Conservation (phyloP, 2,329 filamentous ascomycete species). For the Neocucurbitaria cava region DNA sequence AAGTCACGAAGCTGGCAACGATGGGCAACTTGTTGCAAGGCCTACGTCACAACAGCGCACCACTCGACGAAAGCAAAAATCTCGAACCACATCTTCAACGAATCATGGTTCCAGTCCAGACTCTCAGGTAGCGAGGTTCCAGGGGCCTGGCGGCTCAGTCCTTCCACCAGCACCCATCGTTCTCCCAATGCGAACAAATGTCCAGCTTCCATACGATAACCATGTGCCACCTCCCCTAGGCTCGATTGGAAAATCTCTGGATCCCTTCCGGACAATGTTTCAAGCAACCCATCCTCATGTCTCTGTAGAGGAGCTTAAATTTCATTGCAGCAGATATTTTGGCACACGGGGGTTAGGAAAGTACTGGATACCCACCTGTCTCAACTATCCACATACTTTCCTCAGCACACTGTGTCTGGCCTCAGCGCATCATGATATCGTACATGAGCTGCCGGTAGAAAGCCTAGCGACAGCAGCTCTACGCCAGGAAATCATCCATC, state of each 20-base stretch:
- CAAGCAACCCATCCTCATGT: conserved; percentile 37
- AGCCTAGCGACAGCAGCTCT: conserved; percentile 41
- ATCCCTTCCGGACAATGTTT: conserved; percentile 47
- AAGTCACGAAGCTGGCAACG: conserved; percentile 16
- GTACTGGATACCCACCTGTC: conserved; percentile 45
- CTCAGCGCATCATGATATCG: conserved; percentile 42
- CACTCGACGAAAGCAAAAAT: conserved; percentile 5
- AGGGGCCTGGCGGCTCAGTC: conserved; percentile 15
- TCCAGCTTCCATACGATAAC: conserved; percentile 29
- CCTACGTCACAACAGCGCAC: not conserved
- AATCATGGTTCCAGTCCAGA: conserved; percentile 8
- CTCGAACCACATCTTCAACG: conserved; percentile 8
- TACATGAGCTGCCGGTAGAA: conserved; percentile 28
- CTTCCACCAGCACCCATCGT: conserved; percentile 33
- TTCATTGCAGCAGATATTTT: conserved; percentile 43
- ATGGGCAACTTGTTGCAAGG: conserved; percentile 9
- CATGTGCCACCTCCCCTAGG: conserved; percentile 19
- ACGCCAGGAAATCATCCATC: conserved; percentile 44
- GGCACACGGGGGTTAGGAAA: conserved; percentile 42
- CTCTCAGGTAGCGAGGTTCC: conserved; percentile 10
- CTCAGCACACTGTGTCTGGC: conserved; percentile 48
- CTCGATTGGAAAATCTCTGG: conserved; percentile 41
- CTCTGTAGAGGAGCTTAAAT: conserved; percentile 44
- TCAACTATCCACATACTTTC: conserved; percentile 43
- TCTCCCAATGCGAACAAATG: conserved; percentile 14